phyloP scores from a whole-genome alignment of 352 stramenopile genomes.

The Pilasporangium apinafurcum region DNA sequence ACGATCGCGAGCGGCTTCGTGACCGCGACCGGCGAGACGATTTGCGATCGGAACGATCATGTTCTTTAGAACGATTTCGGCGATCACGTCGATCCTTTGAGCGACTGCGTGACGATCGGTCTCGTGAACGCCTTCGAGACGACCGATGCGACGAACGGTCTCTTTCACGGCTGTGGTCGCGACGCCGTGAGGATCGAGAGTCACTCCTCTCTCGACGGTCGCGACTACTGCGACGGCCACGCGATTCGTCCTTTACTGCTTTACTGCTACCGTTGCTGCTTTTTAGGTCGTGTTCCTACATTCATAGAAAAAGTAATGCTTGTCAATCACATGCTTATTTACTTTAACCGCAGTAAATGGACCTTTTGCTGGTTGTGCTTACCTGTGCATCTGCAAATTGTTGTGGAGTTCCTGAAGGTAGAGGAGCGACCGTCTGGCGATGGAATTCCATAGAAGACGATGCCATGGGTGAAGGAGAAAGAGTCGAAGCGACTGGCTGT shows the following conservation, averaged over 20 bases:
- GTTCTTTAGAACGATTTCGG: conserved; percentile 20
- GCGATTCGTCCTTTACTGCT: no score
- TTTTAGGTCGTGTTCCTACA: background rate
- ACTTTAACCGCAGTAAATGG: no score
- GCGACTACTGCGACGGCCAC: no score
- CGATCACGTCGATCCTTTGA: conserved; percentile 26
- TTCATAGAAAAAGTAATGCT: background rate
- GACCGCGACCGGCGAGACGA: conserved; percentile 28
- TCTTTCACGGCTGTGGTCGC: conserved; percentile 7
- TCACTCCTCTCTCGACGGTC: conserved; percentile 5
- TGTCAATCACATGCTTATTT: no score
- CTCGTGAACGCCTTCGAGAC: conserved; percentile 9
- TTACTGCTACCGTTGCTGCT: conserved; percentile 5
- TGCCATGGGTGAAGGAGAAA: conserved; percentile 4
- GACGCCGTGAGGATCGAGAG: conserved; percentile 7
- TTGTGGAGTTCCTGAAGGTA: conserved; percentile 9
- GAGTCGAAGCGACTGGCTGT: conserved; percentile 6
- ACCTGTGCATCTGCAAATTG: conserved; percentile 67
- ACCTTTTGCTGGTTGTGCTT: no score
- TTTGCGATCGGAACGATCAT: conserved; percentile 31
- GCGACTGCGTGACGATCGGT: conserved; percentile 25
- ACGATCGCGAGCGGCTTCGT: conserved; percentile 28
- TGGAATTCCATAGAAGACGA: conserved; percentile 2
- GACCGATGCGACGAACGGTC: conserved; percentile 1
- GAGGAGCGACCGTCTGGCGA: background rate